These are phyloP conservation scores for Fusarium pininemorale DNA, from an alignment of 2,329 filamentous ascomycete genomes.

Conservation along the genomic window DNA sequence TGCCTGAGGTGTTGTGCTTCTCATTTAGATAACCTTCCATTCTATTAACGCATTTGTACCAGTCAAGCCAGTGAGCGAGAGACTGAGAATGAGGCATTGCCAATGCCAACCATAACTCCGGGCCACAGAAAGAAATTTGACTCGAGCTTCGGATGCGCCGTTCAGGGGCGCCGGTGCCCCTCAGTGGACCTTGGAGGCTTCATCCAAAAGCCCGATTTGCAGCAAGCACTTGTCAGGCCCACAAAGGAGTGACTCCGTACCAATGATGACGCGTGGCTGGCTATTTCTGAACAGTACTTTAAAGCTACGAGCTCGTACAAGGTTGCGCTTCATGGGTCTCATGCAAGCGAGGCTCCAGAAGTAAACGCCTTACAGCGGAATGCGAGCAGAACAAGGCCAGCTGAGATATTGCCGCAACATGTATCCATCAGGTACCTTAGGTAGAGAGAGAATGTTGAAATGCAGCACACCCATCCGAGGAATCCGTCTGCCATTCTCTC, in stretches of 20 bases:
- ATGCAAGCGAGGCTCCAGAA: background rate
- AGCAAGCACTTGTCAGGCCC: conserved; percentile 7
- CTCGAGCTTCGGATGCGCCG: conserved; percentile 40
- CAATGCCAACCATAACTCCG: conserved; percentile 8
- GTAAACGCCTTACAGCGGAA: background rate
- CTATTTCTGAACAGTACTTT: conserved; percentile 10
- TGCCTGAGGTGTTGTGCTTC: background rate
- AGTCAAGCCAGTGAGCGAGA: background rate
- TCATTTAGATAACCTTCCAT: background rate
- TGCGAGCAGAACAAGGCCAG: conserved; percentile 6
- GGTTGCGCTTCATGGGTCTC: conserved; percentile 7
- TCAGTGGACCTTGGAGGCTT: conserved; percentile 16
- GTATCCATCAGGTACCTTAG: conserved; percentile 19
- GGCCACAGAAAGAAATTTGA: conserved; percentile 27
- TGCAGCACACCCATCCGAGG: conserved; percentile 22
- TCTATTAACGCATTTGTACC: background rate
- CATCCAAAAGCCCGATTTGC: conserved; percentile 25
- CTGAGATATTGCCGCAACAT: conserved; percentile 9
- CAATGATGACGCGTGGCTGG: conserved; percentile 38
- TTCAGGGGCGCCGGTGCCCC: conserved; percentile 38
- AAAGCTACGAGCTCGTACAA: conserved; percentile 8
- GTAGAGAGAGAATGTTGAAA: background rate
- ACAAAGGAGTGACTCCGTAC: conserved; percentile 28
- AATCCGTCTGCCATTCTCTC: conserved; percentile 22
- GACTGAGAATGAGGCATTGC: conserved; percentile 6